Percentiles rank a stretch among this genome's conserved stretches.
Conservation (phyloP, 208 protist species). For the Crithidia sp. region DNA sequence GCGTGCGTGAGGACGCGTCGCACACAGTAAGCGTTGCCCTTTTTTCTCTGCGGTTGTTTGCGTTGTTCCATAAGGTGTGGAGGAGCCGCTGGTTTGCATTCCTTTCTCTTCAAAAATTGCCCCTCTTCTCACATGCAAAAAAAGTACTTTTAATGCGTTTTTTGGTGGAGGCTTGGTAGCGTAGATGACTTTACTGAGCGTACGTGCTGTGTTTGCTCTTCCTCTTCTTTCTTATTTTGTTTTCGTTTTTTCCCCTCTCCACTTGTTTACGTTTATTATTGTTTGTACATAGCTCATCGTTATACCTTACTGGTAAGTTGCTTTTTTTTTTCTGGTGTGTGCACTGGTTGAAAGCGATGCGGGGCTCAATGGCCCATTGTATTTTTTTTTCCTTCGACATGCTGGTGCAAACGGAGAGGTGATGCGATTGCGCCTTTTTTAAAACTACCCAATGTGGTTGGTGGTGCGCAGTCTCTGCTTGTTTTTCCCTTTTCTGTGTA, state of each 20-base stretch:
- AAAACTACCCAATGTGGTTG: too few species aligned
- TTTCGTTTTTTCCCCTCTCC: conserved; percentile 11
- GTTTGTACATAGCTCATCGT: too few species aligned
- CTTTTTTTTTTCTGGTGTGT: conserved; percentile 7
- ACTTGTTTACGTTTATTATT: conserved; percentile 13
- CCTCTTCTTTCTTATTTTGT: conserved; percentile 20
- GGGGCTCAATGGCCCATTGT: background rate
- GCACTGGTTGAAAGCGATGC: too few species aligned
- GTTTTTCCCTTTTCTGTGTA: conserved; percentile 8
- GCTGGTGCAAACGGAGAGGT: too few species aligned
- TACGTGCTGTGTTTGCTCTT: conserved; percentile 6
- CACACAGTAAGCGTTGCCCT: too few species aligned
- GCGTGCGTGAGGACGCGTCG: conserved; percentile 3
- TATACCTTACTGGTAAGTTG: background rate
- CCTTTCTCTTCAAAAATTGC: background rate
- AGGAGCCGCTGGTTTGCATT: background rate
- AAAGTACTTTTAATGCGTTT: conserved; percentile 3
- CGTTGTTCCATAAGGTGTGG: background rate
- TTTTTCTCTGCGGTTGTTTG: too few species aligned
- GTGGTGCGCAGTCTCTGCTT: background rate
- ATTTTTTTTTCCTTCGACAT: background rate
- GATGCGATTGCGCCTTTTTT: too few species aligned
- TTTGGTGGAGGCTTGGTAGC: conserved; percentile 16
- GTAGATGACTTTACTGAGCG: background rate
- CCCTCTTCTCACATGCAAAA: background rate